Base-by-base conservation (phyloP, 345 rosid genomes). In the Rhizophora apiculata region DNA sequence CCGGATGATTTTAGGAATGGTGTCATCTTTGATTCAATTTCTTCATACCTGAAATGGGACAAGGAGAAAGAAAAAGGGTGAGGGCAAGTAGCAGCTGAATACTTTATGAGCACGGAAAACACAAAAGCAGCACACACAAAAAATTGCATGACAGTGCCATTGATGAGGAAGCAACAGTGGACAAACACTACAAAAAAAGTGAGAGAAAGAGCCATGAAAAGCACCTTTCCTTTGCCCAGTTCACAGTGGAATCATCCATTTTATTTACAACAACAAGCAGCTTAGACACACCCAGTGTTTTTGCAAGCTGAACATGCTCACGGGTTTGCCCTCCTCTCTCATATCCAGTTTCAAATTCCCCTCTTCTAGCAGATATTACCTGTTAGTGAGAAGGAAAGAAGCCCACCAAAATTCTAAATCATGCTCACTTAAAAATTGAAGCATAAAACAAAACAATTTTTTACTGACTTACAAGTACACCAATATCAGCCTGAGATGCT, bases 281-380 rank as follows among this genome's bases (percentile, higher is more conserved):
- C 78, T 89, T 96, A 2, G 97, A 77, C 55, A 96, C 99, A 32
- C 99, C 99, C 89, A 96, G 82, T 32, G 99, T 96, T 77, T 96
- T 96, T 48, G 99, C 99, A 64, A 96, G 98, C 83, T 85, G 90
- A 63, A 96, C 99, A 79, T 96, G 99, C 79, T 96, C 99, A 70
- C 99, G 98, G 60, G 99, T 96, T 85, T 96, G 99, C 55, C 99
- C 99, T 77, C 99, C 99, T 84, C 86, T 90, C 83, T 96, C 99
- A 76, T 80, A 96, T 56, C 99, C 99, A 48, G 99, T 96, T 86
- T 96, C 99, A 67, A 96, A 96, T 82, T 96, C 99, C 63, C 99
- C 99, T 82, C 87, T 92, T 6, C 98, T 86, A 69, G 99, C 99
- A 65, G 98, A 92, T 70, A 92, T 96, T 57, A 96, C 98, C 99